Conservation (phyloP, 2,329 filamentous ascomycete genomes). For the Fusarium solani-melongenae region DNA sequence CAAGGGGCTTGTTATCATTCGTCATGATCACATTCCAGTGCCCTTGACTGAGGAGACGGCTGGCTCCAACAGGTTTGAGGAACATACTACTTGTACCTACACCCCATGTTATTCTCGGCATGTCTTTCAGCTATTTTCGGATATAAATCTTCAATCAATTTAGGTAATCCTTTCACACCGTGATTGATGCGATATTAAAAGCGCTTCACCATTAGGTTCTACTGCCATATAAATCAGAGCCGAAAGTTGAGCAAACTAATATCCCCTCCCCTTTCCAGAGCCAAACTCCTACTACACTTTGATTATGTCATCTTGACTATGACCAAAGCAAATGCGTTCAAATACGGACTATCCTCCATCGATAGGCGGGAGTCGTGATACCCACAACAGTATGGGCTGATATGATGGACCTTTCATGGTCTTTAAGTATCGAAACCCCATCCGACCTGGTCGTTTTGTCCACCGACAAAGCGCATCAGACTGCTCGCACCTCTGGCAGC, state of each 20-base stretch:
- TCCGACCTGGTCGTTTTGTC: conserved; percentile 26
- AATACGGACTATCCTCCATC: not conserved
- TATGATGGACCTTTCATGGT: not conserved
- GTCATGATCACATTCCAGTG: not conserved
- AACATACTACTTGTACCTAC: not conserved
- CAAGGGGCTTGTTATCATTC: not conserved
- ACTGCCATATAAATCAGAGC: not conserved
- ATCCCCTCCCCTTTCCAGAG: not conserved
- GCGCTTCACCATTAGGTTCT: not conserved
- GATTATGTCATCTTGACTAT: not conserved
- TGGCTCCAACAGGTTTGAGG: not conserved
- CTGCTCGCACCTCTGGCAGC: conserved; percentile 10
- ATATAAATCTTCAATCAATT: not conserved
- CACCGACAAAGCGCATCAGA: conserved; percentile 26
- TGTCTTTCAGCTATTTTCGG: not conserved
- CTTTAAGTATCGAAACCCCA: conserved; percentile 37
- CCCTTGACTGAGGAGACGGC: not conserved
- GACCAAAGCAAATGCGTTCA: not conserved
- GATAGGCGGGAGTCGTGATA: not conserved
- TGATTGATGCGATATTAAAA: not conserved
- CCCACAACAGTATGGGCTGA: not conserved
- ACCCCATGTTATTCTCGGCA: not conserved
- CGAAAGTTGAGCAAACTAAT: not conserved
- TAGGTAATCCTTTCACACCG: not conserved
- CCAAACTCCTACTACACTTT: not conserved